Evolutionary conservation across 495 filamentous ascomycete species (phyloP), one percentile per base, ranked within the genome.

Genomic region (Xeromyces bisporus): DNA sequence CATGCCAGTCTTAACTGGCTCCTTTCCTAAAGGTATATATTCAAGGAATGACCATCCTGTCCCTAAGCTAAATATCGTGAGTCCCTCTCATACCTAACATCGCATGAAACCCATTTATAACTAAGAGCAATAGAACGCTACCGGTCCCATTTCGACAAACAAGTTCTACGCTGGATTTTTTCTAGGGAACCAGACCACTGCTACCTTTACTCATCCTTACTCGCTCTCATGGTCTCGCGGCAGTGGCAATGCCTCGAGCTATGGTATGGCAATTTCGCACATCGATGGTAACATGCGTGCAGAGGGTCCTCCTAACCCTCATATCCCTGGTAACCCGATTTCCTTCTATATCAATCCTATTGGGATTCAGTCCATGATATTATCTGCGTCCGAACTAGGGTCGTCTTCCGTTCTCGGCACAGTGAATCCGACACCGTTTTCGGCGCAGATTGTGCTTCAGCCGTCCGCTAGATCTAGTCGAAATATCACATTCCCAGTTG

Each of bases 141-240:
- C 53, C 2, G 51, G 43, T 1, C 78, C 77, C 0, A 64, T 81
- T 38, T 58, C 69, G 30, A 89, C 85, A 8, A 91, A 94, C 52
- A 94, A 93, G 43, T 97, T 93, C 51, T 93, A 93, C 44, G 73
- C 73, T 31, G 92, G 91, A 29, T 73, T 93, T 39, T 89, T 87
- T 44, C 58, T 94, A 2, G 83, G 75, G 2, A 66, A 52, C 28
- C 85, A 92, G 50, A 67, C 56, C 3, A 66, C 68, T 23, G 63
- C 74, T 1, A 67, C 73, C 0, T 94, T 80, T 63, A 80, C 81
- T 1, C 76, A 91, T 47, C 89, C 89, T 7, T 97, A 93, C 50
- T 76, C 78, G 0, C 39, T 93, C 2, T 53, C 67, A 23, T 93
- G 84, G 82, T 62, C 72, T 2, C 74, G 70, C 43, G 85, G 84